phyloP scores from a whole-genome alignment of 148 eudicot species.

The Spergularia bocconei region DNA sequence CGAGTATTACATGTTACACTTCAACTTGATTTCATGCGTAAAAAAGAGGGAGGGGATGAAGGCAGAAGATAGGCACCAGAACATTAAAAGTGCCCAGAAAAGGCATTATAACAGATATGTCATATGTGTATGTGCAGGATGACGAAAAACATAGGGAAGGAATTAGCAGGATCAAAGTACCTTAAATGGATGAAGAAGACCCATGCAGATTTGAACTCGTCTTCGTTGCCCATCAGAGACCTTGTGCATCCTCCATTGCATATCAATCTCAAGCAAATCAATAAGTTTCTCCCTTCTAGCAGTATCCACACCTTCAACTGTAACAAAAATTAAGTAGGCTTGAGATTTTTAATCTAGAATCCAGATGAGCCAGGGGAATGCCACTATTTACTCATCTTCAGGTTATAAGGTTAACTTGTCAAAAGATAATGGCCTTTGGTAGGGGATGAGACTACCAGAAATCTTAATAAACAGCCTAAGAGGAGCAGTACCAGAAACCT shows the following conservation, averaged over 20 bases:
- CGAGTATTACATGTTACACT: no score
- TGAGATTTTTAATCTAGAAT: background rate
- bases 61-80: background rate
- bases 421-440: background rate
- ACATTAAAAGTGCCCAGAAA: background rate
- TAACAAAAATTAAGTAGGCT: conserved; percentile 15
- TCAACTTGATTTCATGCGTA: no score
- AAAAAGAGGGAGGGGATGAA: background rate
- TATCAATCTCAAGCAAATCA: conserved; percentile 83
- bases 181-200: conserved; percentile 93
- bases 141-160: background rate
- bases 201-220: conserved; percentile 96
- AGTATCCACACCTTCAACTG: conserved; percentile 92
- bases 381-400: background rate
- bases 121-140: background rate
- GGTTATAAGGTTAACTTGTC: background rate
- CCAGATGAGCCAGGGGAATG: background rate
- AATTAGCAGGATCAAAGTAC: conserved; percentile 28
- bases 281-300: conserved; percentile 78
- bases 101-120: background rate
- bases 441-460: background rate
- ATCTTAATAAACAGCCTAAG: background rate
- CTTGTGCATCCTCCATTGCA: conserved; percentile 96
- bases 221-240: conserved; percentile 98
- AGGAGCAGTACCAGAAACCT: background rate